Conservation (phyloP, 2,329 filamentous ascomycete genomes). For the Fusarium scirpi region DNA sequence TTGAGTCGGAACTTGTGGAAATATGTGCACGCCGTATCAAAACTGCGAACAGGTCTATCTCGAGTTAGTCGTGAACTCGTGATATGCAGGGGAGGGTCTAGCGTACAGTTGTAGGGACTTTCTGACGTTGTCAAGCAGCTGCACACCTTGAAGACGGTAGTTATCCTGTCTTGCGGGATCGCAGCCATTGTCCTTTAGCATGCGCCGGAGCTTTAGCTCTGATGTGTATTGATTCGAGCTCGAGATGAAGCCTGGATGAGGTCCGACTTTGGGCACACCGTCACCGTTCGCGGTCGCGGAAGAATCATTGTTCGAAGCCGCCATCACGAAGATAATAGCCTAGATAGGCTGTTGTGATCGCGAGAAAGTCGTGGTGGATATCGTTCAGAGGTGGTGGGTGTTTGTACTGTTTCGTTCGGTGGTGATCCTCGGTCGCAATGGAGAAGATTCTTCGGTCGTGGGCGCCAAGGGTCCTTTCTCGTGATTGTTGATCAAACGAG, state of each 20-base stretch:
- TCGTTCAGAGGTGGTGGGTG: neutral
- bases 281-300: constrained; percentile 37
- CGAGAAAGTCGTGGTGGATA: neutral
- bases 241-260: constrained; percentile 62
- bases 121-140: constrained; percentile 88
- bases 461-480: too few relatives aligned
- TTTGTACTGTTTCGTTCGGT: neutral
- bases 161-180: constrained; percentile 83
- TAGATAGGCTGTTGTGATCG: neutral
- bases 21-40: constrained; percentile 90
- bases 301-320: constrained; percentile 18
- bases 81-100: neutral
- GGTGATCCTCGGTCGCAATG: neutral
- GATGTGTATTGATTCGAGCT: constrained; percentile 79
- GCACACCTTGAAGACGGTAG: constrained; percentile 85
- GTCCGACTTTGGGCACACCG: constrained; percentile 50
- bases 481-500: fast-evolving
- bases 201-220: constrained; percentile 81
- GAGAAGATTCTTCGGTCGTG: neutral
- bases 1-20: constrained; percentile 93
- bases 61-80: constrained; percentile 1
- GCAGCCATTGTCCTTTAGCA: constrained; percentile 75
- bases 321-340: constrained; percentile 19
- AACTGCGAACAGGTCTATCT: constrained; percentile 85
- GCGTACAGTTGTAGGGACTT: constrained; percentile 79